phyloP scores from a whole-genome alignment of 768 basidiomycete genomes.

The Lactarius tabidus region DNA sequence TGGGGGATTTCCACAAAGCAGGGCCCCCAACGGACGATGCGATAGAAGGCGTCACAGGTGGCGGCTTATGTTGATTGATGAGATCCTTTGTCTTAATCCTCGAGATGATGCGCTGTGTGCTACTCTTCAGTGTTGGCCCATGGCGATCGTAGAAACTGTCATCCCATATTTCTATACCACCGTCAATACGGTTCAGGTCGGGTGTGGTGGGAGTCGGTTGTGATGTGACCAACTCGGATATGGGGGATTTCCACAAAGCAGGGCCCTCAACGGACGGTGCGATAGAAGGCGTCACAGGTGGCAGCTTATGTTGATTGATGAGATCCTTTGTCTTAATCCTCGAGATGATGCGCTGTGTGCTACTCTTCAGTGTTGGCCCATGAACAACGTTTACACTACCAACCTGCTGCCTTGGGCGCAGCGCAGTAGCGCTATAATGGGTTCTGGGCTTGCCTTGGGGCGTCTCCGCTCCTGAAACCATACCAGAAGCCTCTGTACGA shows the following conservation, averaged over 20 bases:
- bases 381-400: background rate
- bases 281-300: background rate
- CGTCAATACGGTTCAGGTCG: conserved; percentile 8
- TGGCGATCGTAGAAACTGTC: too few relatives aligned
- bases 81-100: conserved; percentile 20
- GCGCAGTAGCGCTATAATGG: background rate
- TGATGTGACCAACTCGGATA: background rate
- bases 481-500: background rate
- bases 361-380: background rate
- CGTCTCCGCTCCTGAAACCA: background rate
- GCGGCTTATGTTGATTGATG: conserved; percentile 18
- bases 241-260: background rate
- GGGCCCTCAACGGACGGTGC: background rate
- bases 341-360: conserved; percentile 4
- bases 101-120: conserved; percentile 4
- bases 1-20: background rate
- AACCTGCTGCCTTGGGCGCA: background rate
- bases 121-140: background rate
- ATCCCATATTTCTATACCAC: conserved; percentile 22
- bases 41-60: background rate
- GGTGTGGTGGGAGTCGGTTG: background rate
- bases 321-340: conserved; percentile 20
- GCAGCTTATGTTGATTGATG: conserved; percentile 18
- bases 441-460: background rate
- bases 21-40: background rate